phyloP scores from a whole-genome alignment of 2,329 filamentous ascomycete genomes.

The Coniochaeta sp. region DNA sequence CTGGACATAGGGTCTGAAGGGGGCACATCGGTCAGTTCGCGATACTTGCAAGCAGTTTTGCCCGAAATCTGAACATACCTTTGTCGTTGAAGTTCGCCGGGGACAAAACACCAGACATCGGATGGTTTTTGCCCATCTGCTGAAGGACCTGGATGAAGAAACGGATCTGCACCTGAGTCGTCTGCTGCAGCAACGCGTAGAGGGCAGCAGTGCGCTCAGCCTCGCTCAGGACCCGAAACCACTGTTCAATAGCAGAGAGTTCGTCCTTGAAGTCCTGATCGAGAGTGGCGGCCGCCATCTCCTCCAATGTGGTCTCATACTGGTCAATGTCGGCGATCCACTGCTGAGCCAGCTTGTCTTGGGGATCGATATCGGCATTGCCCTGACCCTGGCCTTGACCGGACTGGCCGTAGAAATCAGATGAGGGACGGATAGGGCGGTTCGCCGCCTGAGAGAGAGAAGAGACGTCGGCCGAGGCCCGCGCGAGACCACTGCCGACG shows the following conservation, averaged over 20 bases:
- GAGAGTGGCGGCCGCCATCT: conserved; percentile 97
- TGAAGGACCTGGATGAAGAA: conserved; percentile 99
- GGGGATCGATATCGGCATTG: conserved; percentile 67
- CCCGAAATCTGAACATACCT: conserved; percentile 46
- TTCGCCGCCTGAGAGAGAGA: conserved; percentile 63
- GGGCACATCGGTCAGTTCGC: not conserved
- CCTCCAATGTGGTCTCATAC: conserved; percentile 96
- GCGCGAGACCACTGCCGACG: conserved; percentile 66
- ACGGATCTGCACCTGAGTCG: conserved; percentile 95
- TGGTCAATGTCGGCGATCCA: conserved; percentile 99
- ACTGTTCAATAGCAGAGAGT: conserved; percentile 97
- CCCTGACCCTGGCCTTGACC: conserved; percentile 61
- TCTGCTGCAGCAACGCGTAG: conserved; percentile 94
- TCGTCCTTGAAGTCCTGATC: conserved; percentile 99
- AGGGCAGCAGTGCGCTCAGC: conserved; percentile 91
- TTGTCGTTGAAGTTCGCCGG: conserved; percentile 97
- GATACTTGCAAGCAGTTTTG: not conserved
- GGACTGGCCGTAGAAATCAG: conserved; percentile 83
- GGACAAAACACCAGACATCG: conserved; percentile 91
- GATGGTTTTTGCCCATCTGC: conserved; percentile 98
- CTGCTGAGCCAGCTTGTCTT: conserved; percentile 92
- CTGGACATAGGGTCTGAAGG: conserved; percentile 87
- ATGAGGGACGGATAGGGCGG: conserved; percentile 83
- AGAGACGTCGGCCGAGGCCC: conserved; percentile 94
- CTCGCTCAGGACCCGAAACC: conserved; percentile 96